These are phyloP conservation scores for Ilyonectria destructans DNA, from an alignment of 2,329 filamentous ascomycete species.

Conservation along the genomic window DNA sequence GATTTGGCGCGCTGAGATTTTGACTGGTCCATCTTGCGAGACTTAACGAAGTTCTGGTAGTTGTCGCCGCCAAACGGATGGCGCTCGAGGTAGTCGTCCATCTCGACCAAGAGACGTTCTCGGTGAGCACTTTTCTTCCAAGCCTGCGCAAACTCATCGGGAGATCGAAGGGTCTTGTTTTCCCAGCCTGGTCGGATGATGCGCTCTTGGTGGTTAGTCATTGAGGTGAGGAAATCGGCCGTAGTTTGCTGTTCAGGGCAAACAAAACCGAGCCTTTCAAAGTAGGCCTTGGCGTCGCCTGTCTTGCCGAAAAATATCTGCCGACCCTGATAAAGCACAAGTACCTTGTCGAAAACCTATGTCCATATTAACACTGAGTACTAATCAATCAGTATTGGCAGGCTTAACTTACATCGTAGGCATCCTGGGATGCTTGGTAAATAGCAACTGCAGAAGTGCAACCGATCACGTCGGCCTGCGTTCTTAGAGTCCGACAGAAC, in stretches of 20 bases:
- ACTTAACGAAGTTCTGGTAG: slow-evolving; percentile 31
- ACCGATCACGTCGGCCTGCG: slow-evolving; percentile 72
- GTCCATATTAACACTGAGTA: neutral
- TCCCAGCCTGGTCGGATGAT: slow-evolving; percentile 51
- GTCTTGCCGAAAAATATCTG: slow-evolving; percentile 66
- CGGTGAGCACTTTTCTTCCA: slow-evolving; percentile 49
- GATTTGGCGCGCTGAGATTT: slow-evolving; percentile 60
- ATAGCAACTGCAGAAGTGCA: slow-evolving; percentile 73
- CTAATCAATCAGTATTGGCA: neutral
- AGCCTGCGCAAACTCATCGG: slow-evolving; percentile 54
- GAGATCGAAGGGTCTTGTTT: slow-evolving; percentile 52
- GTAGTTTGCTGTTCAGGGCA: slow-evolving; percentile 35
- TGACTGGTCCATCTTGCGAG: slow-evolving; percentile 36
- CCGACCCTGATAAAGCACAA: slow-evolving; percentile 77
- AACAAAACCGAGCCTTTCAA: slow-evolving; percentile 60
- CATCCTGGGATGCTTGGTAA: slow-evolving; percentile 70
- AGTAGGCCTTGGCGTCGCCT: slow-evolving; percentile 62
- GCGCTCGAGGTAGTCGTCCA: slow-evolving; percentile 45
- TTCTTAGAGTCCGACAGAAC: slow-evolving; percentile 73
- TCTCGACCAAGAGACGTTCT: slow-evolving; percentile 46
- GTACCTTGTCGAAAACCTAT: slow-evolving; percentile 77
- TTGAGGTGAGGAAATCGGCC: slow-evolving; percentile 52
- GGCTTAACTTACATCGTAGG: slow-evolving; percentile 40
- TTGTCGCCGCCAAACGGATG: slow-evolving; percentile 33
- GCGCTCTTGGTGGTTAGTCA: slow-evolving; percentile 58